Base-by-base conservation (phyloP, 2,329 filamentous ascomycete genomes). In the Endoconidiophora laricicola region DNA sequence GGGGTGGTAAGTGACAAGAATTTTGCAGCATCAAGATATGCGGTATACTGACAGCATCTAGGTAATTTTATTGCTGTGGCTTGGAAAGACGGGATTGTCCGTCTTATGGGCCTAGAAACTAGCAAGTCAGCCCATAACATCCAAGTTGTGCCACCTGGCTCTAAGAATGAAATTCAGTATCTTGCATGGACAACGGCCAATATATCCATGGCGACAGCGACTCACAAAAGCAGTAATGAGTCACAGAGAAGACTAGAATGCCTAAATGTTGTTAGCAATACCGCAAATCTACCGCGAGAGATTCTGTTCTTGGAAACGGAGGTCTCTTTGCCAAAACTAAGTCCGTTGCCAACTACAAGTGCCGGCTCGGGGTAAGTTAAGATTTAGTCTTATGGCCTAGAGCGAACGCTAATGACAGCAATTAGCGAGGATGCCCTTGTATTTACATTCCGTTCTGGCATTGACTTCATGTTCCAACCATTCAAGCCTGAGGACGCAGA, bases 51-150 rank as follows among this genome's bases (percentile, higher is more conserved):
- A 50, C 9, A 16, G 36, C 10, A 12, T 40, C 2, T 37, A 54
- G 80, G 82, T 6, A 81, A 85, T 55, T 78, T 86, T 40, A 72
- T 95, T 49, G 86, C 86, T 12, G 77, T 91, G 12, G 86, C 79
- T 43, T 94, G 86, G 79, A 86, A 76, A 57, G 86, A 94, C 66
- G 83, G 84, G 24, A 75, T 76, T 5, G 76, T 91, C 18, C 79
- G 86, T 52, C 66, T 94, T 36, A 74, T 90, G 61, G 83, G 83
- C 54, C 67, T 86, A 20, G 86, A 91, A 62, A 88, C 78, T 57
- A 83, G 79, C 62, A 94, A 90, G 64, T 76, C 82, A 10, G 78
- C 87, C 18, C 83, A 91, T 61, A 77, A 83, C 58, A 81, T 85
- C 58, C 65, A 65, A 14, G 66, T 79, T 49, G 68, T 68, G 58